A percentile compares a stretch with the other conserved stretches of the same genome.
These are phyloP conservation scores for Pleurotus giganteus DNA, from an alignment of 768 basidiomycete genomes.

Conservation along the genomic window DNA sequence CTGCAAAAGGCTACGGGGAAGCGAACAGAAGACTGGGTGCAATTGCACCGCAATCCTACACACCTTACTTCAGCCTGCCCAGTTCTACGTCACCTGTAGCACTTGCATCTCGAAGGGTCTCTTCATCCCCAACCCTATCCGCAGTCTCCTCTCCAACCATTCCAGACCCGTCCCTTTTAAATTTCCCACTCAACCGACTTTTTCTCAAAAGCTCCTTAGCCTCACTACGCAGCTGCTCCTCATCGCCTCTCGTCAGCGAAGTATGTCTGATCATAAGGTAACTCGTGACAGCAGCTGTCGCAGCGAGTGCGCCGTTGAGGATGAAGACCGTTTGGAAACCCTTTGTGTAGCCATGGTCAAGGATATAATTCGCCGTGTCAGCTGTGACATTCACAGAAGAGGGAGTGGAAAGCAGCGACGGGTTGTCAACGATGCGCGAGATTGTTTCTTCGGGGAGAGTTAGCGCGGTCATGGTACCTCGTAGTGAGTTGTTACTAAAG, in stretches of 20 bases:
- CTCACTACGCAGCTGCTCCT: constrained; percentile 43
- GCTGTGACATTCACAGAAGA: constrained; percentile 32
- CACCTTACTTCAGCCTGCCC: background rate
- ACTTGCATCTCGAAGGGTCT: background rate
- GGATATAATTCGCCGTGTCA: constrained; percentile 35
- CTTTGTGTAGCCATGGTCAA: constrained; percentile 47
- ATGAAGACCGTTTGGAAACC: constrained; percentile 64
- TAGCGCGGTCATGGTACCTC: constrained; percentile 35
- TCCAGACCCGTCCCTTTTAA: background rate
- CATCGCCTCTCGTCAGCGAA: constrained; percentile 57
- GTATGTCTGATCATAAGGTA: constrained; percentile 61
- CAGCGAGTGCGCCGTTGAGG: constrained; percentile 55
- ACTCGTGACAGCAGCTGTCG: constrained; percentile 51
- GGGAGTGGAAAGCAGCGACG: constrained; percentile 33
- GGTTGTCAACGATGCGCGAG: constrained; percentile 47
- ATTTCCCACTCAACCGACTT: background rate
- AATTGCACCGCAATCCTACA: no score
- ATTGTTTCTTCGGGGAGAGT: constrained; percentile 36
- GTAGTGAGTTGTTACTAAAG: constrained; percentile 47
- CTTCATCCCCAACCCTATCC: background rate
- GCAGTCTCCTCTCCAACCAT: background rate
- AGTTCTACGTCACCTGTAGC: background rate
- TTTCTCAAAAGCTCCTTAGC: constrained; percentile 19
- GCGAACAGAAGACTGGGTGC: no score
- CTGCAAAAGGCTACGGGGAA: no score